These are phyloP conservation scores for Lindgomyces ingoldianus DNA, from an alignment of 495 filamentous ascomycete species.

Conservation along the genomic window DNA sequence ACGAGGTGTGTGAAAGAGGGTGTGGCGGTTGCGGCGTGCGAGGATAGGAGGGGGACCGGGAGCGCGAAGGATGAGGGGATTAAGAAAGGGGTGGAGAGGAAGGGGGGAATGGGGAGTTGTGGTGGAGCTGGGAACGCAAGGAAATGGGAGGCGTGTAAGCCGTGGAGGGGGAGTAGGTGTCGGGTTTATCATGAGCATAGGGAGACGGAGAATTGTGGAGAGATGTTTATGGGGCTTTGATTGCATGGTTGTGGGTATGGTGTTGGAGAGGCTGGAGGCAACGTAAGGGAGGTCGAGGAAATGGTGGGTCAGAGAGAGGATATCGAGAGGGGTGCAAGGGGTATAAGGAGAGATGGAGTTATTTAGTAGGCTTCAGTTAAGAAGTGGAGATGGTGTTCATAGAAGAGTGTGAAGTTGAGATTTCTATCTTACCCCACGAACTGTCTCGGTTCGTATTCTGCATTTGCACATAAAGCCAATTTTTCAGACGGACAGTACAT, in stretches of 20 bases:
- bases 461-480: too few relatives aligned
- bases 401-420: too few relatives aligned
- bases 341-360: too few relatives aligned
- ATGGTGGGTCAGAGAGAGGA: too few relatives aligned
- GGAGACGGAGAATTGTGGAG: constrained; percentile 41
- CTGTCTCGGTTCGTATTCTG: too few relatives aligned
- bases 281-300: too few relatives aligned
- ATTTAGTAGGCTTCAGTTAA: too few relatives aligned
- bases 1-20: constrained; percentile 37
- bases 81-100: constrained; percentile 18
- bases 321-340: too few relatives aligned
- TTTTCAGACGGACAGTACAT: too few relatives aligned
- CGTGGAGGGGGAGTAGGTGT: constrained; percentile 45
- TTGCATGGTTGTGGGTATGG: neutral
- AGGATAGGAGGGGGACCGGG: constrained; percentile 38
- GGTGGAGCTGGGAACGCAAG: constrained; percentile 24
- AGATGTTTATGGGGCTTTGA: neutral
- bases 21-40: constrained; percentile 23
- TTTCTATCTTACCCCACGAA: too few relatives aligned
- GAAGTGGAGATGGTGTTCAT: too few relatives aligned
- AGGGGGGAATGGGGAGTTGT: constrained; percentile 21
- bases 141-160: constrained; percentile 43
- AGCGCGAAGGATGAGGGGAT: constrained; percentile 33
- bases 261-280: too few relatives aligned
- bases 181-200: constrained; percentile 47